Conservation (phyloP, 352 stramenopile species). For the Phytophthora ohioensis region DNA sequence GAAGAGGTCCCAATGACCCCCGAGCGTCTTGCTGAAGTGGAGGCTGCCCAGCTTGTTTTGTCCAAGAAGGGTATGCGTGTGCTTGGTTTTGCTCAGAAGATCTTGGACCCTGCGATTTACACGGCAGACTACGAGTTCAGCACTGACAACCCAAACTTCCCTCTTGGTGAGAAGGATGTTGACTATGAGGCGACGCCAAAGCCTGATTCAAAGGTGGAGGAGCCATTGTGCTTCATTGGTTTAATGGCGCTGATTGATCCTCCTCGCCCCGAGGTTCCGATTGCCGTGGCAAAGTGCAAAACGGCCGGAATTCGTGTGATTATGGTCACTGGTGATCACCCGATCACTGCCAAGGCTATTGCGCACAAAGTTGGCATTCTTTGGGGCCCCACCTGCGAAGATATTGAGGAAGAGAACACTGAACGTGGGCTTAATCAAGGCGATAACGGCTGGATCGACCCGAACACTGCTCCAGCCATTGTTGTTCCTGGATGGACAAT, state of each 20-base stretch:
- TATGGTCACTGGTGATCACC: slow-evolving; percentile 96
- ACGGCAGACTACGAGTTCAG: slow-evolving; percentile 73
- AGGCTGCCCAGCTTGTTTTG: slow-evolving; percentile 55
- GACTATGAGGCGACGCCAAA: slow-evolving; percentile 78
- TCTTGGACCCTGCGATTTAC: slow-evolving; percentile 61
- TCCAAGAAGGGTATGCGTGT: slow-evolving; percentile 81
- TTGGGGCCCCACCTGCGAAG: slow-evolving; percentile 86
- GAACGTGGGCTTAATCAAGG: slow-evolving; percentile 62
- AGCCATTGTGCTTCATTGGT: slow-evolving; percentile 92
- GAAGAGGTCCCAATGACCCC: slow-evolving; percentile 89
- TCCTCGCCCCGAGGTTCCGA: slow-evolving; percentile 89
- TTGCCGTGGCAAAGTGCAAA: slow-evolving; percentile 93
- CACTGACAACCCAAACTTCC: slow-evolving; percentile 85
- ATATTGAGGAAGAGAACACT: slow-evolving; percentile 84
- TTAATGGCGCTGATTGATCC: slow-evolving; percentile 97
- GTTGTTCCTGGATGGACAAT: slow-evolving; percentile 90
- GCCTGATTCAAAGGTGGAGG: slow-evolving; percentile 77
- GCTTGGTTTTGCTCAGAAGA: slow-evolving; percentile 70
- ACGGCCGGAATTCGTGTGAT: slow-evolving; percentile 94
- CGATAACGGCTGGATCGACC: slow-evolving; percentile 81
- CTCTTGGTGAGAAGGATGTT: slow-evolving; percentile 85
- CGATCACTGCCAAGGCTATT: slow-evolving; percentile 94
- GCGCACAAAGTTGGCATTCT: slow-evolving; percentile 95
- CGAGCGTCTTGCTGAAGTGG: slow-evolving; percentile 87
- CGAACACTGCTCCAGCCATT: slow-evolving; percentile 75